Base-by-base conservation (phyloP, 805 yeast genomes). In the Candida maris region DNA sequence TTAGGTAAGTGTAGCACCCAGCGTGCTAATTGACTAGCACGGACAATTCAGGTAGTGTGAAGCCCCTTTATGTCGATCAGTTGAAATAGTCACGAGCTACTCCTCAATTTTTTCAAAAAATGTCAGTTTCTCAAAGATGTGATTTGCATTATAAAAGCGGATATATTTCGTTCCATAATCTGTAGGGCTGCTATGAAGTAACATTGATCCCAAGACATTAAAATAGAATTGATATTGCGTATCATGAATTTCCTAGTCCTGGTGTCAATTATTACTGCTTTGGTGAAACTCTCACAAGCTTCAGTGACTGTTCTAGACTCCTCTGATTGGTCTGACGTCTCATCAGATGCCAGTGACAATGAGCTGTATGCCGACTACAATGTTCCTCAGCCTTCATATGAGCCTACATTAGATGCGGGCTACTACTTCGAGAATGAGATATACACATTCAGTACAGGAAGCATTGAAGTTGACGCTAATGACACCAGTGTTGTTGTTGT, bases 401-500 rank as follows among this genome's bases (percentile, higher is more conserved):
- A 26, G 18, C 37, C 37, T 4, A 27, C 26, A 18, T 20, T 34
- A 8, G 19, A 16, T 13, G 37, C 32, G 5, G 27, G 12, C 7
- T 27, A 34, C 23, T 12, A 27, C 6, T 17, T 27, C 17, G 32
- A 19, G 10, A 26, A 19, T n/a, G 24, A 26, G 7, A 17, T 14
- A 7, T 14, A 12, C 14, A 26, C 37, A 12, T 27, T 34, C 20
- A 9, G 20, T n/a, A 28, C 21, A 18, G 32, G 15, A 21, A 34
- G 32, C 9, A 14, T 34, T 5, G 27, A 26, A n/a, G 19, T 19
- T 10, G n/a, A 19, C 14, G 31, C 19, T 6, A 34, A 34, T 20
- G 37, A 34, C 19, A 34, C 37, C 5, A 34, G 27, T 20, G 37
- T 34, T 12, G 20, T 34, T n/a, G 12, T 34, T 8, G 27, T 27